Evolutionary conservation across 2,329 filamentous ascomycete genomes (phyloP).

Genomic region (Penicillium concentricum): DNA sequence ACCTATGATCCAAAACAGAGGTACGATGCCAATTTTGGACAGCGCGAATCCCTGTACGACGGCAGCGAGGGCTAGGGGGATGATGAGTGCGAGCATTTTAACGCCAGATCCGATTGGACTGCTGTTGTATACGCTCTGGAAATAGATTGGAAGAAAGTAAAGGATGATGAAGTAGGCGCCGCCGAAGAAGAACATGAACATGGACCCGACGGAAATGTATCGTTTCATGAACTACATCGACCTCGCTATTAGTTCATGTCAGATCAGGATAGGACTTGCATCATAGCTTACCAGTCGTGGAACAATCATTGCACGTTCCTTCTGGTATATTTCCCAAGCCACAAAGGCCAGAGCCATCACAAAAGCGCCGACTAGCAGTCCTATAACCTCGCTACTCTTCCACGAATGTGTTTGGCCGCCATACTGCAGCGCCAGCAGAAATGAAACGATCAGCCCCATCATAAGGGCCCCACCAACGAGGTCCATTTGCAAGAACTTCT

Average conservation of each 20-base stretch:
- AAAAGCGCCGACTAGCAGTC: slow-evolving; percentile 44
- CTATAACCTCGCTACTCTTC: slow-evolving; percentile 45
- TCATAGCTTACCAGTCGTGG: slow-evolving; percentile 30
- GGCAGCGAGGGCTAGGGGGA: slow-evolving; percentile 32
- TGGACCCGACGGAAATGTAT: slow-evolving; percentile 32
- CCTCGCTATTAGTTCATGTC: background rate
- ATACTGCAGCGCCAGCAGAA: slow-evolving; percentile 50
- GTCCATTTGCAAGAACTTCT: slow-evolving; percentile 48
- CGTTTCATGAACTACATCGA: slow-evolving; percentile 20
- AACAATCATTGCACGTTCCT: slow-evolving; percentile 44
- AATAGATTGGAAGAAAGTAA: slow-evolving; percentile 32
- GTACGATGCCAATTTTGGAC: slow-evolving; percentile 27
- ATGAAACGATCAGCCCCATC: slow-evolving; percentile 40
- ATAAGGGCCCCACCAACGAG: slow-evolving; percentile 42
- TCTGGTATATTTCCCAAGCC: slow-evolving; percentile 37
- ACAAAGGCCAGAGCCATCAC: slow-evolving; percentile 39
- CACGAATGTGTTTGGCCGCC: slow-evolving; percentile 42
- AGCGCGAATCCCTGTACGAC: slow-evolving; percentile 30
- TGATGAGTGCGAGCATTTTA: slow-evolving; percentile 44
- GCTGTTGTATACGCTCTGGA: slow-evolving; percentile 39
- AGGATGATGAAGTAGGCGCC: slow-evolving; percentile 34
- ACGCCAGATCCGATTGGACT: slow-evolving; percentile 39
- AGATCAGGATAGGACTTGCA: background rate
- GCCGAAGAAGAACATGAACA: slow-evolving; percentile 39
- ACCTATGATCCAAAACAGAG: slow-evolving; percentile 29